phyloP scores from a whole-genome alignment of 2,329 filamentous ascomycete species.

The Neofusicoccum cordaticola region DNA sequence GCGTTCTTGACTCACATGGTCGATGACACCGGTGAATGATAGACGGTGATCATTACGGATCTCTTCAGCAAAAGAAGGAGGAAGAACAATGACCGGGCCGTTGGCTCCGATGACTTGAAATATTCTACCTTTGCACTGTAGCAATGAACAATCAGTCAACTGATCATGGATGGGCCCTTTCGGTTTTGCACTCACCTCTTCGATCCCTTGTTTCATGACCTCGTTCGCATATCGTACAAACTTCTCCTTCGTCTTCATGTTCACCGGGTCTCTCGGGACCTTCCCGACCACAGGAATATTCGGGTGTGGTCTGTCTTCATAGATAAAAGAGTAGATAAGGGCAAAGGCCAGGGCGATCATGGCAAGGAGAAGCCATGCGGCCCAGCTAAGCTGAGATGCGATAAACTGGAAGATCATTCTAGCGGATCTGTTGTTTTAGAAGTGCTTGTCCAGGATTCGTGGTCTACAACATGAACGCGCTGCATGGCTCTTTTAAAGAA shows the following conservation, averaged over 20 bases:
- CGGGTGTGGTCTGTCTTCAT: slow-evolving; percentile 7
- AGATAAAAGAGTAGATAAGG: slow-evolving; percentile 2
- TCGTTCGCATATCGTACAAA: neutral
- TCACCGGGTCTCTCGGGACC: neutral
- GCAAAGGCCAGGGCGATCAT: neutral
- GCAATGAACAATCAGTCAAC: neutral
- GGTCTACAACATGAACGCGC: neutral
- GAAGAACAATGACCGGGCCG: neutral
- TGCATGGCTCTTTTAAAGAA: neutral
- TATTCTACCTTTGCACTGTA: neutral
- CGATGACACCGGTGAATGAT: slow-evolving; percentile 9
- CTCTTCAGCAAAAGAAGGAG: neutral
- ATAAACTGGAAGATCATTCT: neutral
- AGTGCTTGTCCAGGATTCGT: neutral
- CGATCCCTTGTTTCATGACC: neutral
- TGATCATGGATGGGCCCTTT: neutral
- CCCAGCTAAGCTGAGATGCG: neutral
- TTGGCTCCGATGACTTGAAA: slow-evolving; percentile 12
- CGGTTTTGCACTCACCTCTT: neutral
- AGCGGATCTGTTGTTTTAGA: neutral
- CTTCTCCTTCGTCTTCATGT: slow-evolving; percentile 8
- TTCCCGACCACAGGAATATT: neutral
- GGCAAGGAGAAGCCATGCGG: neutral
- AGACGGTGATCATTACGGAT: neutral
- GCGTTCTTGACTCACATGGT: neutral